phyloP scores from a whole-genome alignment of 371 early-diverging fungal species.

The Mucor irregularis region DNA sequence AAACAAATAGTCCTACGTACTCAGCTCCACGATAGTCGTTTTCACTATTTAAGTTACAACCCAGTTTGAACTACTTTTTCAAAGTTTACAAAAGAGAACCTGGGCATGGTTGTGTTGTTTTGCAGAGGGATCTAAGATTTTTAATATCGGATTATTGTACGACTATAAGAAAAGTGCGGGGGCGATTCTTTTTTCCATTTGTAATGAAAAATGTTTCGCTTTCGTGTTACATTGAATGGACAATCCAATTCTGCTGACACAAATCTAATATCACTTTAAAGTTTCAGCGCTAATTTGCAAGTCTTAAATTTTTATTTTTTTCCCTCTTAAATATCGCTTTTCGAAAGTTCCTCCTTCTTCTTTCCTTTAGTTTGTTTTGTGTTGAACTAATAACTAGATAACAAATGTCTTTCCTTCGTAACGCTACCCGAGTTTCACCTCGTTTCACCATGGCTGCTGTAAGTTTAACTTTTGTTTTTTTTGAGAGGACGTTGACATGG shows the following conservation, averaged over 20 bases:
- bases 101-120: too few relatives aligned
- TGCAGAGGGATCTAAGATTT: too few relatives aligned
- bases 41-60: too few relatives aligned
- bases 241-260: conserved; percentile 23
- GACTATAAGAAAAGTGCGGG: too few relatives aligned
- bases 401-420: conserved; percentile 22
- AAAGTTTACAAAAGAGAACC: too few relatives aligned
- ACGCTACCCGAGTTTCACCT: conserved; percentile 12
- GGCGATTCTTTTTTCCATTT: conserved; percentile 1
- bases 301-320: conserved; percentile 4
- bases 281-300: conserved; percentile 4
- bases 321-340: conserved; percentile 4
- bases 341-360: conserved; percentile 6
- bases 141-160: too few relatives aligned
- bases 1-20: too few relatives aligned
- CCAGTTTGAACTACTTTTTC: too few relatives aligned
- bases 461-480: conserved; percentile 13
- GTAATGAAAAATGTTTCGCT: conserved; percentile 3
- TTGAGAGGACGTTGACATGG: not conserved
- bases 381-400: not conserved
- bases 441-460: conserved; percentile 22
- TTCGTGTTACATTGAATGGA: conserved; percentile 3
- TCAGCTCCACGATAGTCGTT: too few relatives aligned
- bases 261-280: conserved; percentile 12
- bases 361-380: conserved; percentile 4